Base-by-base conservation (phyloP, 2,329 filamentous ascomycete genomes). In the Diplocarpon mali region DNA sequence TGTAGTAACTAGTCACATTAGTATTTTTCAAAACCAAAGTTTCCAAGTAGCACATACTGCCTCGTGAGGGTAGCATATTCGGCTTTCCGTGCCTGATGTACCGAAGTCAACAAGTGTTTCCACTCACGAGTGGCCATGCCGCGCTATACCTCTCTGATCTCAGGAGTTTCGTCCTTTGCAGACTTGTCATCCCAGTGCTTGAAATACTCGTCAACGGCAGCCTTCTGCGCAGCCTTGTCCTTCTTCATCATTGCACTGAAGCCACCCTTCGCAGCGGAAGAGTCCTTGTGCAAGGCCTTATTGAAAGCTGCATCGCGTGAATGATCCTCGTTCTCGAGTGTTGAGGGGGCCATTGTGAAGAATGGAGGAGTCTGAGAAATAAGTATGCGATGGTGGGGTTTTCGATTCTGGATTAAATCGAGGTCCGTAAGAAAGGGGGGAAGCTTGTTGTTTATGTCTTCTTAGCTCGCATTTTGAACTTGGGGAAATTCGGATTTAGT, bases 181-280 rank as follows among this genome's bases (percentile, higher is more conserved):
- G 70, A 68, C 69, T 94, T 89, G 71, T 90, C 84, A 65, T 95
- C 87, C 85, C 85, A 95, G 64, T 94, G 88, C 75, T 93, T 94
- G 72, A 94, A 95, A 69, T 95, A 95, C 66, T 94, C 86, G 60
- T 93, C 85, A 29, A 90, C 77, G 41, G 88, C 88, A 42, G 82
- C 81, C 64, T 87, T 78, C 62, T 93, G 85, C 7, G 87, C 86
- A 27, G 70, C 69, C 61, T 73, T 70, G 65, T 92, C 82, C 71
- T 98, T 98, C 63, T 73, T 72, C 60, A 94, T 71, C 80, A 95
- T 89, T 59, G 90, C 85, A 57, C 77, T 70, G 58, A 95, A 76
- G 55, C 86, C 85, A 60, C 83, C 85, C 45, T 72, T 68, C 36
- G 78, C 76, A 61, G 80, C 67, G 40, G 85, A 72, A 43, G 85